Conservation (phyloP, 2,329 filamentous ascomycete genomes). For the Rachicladosporium sp. region DNA sequence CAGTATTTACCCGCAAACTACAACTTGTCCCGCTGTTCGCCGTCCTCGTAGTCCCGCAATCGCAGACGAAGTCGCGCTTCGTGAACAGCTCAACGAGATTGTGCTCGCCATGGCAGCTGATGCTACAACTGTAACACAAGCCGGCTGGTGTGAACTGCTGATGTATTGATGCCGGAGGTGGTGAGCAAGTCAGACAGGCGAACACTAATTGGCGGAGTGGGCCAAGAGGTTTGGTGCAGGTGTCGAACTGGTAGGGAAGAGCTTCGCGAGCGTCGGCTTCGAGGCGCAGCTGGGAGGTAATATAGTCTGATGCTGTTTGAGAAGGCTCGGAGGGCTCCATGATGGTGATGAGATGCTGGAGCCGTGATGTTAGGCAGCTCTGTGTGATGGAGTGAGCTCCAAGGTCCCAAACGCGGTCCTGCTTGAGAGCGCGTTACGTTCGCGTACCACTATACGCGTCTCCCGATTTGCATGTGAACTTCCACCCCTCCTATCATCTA, state of each 20-base stretch:
- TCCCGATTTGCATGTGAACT: too few species aligned
- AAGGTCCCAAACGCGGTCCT: too few species aligned
- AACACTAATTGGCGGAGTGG: conserved; percentile 80
- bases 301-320: conserved; percentile 54
- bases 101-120: conserved; percentile 93
- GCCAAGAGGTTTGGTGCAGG: conserved; percentile 82
- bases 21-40: conserved; percentile 56
- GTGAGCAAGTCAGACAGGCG: conserved; percentile 87
- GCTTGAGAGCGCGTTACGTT: too few species aligned
- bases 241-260: conserved; percentile 88
- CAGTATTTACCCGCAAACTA: conserved; percentile 57
- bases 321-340: conserved; percentile 37
- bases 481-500: too few species aligned
- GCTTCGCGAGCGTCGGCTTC: conserved; percentile 93
- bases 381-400: too few species aligned
- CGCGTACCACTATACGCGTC: too few species aligned
- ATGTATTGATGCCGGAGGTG: conserved; percentile 51
- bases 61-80: conserved; percentile 91
- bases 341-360: too few species aligned
- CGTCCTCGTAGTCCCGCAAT: conserved; percentile 81
- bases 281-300: conserved; percentile 76
- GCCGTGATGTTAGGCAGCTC: too few species aligned
- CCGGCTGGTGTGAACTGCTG: conserved; percentile 63
- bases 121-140: conserved; percentile 92
- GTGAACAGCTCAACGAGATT: conserved; percentile 88